phyloP scores from a whole-genome alignment of 140 eudicot species.

The Ambrosia hybrid region DNA sequence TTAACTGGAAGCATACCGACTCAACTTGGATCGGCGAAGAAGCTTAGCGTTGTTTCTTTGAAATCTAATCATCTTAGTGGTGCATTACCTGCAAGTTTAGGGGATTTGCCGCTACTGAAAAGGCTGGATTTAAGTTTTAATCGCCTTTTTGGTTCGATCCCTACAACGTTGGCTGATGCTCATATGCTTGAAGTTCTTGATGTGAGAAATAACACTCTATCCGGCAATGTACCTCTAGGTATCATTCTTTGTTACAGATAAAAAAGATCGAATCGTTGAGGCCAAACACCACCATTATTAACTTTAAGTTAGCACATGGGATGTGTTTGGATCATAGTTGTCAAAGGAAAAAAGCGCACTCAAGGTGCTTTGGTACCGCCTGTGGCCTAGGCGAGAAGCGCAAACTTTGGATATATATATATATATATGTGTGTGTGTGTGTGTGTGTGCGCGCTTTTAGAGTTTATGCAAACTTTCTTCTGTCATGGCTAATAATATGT shows the following conservation, averaged over 20 bases:
- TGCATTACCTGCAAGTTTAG: constrained; percentile 95
- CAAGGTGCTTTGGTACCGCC: too few relatives aligned
- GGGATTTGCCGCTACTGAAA: constrained; percentile 50
- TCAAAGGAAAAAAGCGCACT: too few relatives aligned
- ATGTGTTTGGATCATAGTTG: constrained; percentile 5
- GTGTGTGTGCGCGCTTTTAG: too few relatives aligned
- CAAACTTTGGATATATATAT: neutral
- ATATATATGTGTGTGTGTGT: too few relatives aligned
- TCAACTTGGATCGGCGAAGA: constrained; percentile 65
- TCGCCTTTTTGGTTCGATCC: constrained; percentile 84
- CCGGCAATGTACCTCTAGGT: constrained; percentile 95
- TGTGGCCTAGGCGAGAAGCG: neutral
- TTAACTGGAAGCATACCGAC: constrained; percentile 89
- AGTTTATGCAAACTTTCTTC: neutral
- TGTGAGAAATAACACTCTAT: constrained; percentile 77
- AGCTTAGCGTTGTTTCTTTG: constrained; percentile 78
- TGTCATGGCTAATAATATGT: constrained; percentile 8
- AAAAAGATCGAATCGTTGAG: neutral
- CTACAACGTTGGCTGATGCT: constrained; percentile 81
- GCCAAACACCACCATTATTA: too few relatives aligned
- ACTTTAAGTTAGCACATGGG: neutral
- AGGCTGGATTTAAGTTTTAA: constrained; percentile 89
- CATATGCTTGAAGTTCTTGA: constrained; percentile 80
- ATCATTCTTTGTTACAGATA: constrained; percentile 28
- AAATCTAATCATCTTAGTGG: constrained; percentile 81